phyloP scores from a whole-genome alignment of 306 rosid genomes.

The Gleditsia sinensis region DNA sequence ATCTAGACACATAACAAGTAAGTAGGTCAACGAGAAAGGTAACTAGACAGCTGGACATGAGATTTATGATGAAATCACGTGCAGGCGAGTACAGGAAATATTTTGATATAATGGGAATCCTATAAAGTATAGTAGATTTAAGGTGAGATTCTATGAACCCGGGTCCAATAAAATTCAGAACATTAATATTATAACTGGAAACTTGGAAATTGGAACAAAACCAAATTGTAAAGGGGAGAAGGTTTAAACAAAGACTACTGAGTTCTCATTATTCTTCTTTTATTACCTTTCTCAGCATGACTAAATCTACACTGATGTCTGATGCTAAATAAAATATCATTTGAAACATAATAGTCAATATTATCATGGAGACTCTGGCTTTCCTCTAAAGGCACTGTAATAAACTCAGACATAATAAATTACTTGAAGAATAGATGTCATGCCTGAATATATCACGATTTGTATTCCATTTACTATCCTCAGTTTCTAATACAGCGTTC shows the following conservation, averaged over 20 bases:
- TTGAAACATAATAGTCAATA: background rate
- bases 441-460: background rate
- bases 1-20: conserved; percentile 44
- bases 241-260: background rate
- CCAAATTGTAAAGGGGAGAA: background rate
- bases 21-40: background rate
- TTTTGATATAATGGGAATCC: background rate
- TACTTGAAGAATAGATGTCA: background rate
- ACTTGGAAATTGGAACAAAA: background rate
- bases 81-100: background rate
- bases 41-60: background rate
- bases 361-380: background rate
- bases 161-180: background rate
- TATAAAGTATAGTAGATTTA: background rate
- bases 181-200: background rate
- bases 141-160: no score
- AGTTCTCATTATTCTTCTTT: background rate
- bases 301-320: background rate
- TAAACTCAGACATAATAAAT: background rate
- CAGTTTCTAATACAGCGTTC: background rate
- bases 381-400: background rate
- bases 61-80: background rate
- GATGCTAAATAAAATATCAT: background rate
- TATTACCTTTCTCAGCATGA: background rate
- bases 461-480: background rate